Conservation (phyloP, 495 filamentous ascomycete genomes). For the Lasiosphaeria ovina region DNA sequence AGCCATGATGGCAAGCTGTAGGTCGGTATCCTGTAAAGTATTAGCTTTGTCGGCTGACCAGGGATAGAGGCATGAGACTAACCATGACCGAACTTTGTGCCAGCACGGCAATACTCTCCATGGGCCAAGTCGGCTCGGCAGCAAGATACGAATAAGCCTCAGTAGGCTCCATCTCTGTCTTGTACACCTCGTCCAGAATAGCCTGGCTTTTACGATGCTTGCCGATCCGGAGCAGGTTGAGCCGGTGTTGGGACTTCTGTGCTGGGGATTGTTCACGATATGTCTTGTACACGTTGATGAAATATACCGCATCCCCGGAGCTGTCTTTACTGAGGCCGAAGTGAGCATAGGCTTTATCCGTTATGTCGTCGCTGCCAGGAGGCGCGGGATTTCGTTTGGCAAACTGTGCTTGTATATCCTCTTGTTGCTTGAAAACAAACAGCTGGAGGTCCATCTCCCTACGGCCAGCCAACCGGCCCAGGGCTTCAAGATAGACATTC, state of each 20-base stretch:
- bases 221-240: constrained; percentile 24
- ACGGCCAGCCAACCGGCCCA: constrained; percentile 18
- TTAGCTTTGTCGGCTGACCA: neutral
- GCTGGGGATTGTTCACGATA: constrained; percentile 22
- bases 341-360: constrained; percentile 21
- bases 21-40: constrained; percentile 9
- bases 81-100: constrained; percentile 17
- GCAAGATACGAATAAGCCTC: constrained; percentile 24
- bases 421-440: constrained; percentile 20
- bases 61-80: neutral
- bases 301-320: constrained; percentile 6
- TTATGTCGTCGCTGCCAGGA: neutral
- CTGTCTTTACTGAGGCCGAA: constrained; percentile 18
- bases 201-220: constrained; percentile 17
- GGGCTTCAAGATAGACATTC: constrained; percentile 20
- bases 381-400: neutral
- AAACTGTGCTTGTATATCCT: constrained; percentile 6
- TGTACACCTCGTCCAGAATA: constrained; percentile 20
- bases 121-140: constrained; percentile 13
- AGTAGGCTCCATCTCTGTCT: constrained; percentile 9
- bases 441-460: constrained; percentile 26
- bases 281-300: constrained; percentile 24
- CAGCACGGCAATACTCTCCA: constrained; percentile 23
- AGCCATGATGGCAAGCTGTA: constrained; percentile 18
- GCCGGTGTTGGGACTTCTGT: constrained; percentile 23